Evolutionary conservation across 371 early-diverging fungal genomes (phyloP), one percentile per base, ranked within the genome.

Genomic region (Mortierella sp.): DNA sequence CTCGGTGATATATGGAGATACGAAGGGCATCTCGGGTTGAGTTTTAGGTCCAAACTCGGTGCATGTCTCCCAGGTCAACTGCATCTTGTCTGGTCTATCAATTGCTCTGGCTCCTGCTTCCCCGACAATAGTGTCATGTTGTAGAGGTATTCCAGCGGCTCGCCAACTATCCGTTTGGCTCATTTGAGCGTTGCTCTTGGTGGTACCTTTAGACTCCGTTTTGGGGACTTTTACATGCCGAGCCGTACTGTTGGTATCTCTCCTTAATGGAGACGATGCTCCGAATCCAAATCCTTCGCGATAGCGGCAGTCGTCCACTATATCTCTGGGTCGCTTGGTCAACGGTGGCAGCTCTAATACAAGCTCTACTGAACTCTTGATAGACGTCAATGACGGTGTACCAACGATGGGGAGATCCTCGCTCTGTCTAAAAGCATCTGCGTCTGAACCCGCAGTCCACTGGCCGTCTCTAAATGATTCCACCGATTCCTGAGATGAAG

Each of bases 1-100:
- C 66, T 89, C 89, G 6, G 87, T 86, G 20, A 89, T 52, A 68
- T 83, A 89, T 6, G 87, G 84, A 8, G 85, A 85, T 1, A 75
- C 72, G 32, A 84, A 68, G 1, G 57, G 61, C 24, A 62, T 45
- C 3, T 52, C 63, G 1, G 59, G 32, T n/a, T 30, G 72, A 11
- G 64, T 24, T 6, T 62, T 60, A 3, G 79, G 70, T 30, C 75
- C 70, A 40, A 52, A 22, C 22, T 35, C 67, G 49, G 59, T 35
- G 24, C 62, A 58, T 39, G 59, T 64, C 45, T 75, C 75, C 79
- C 70, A 72, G 12, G 72, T 60, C 43, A 80, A 57, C 40, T 63
- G 68, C 28, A 43, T 28, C 26, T 64, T 75, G n/a, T 62, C 54
- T 32, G 24, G 40, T 3, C 26, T 37, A 8, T 9, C 22, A 4